Conservation (phyloP, 805 yeast species). For the Yarrowia sp. region DNA sequence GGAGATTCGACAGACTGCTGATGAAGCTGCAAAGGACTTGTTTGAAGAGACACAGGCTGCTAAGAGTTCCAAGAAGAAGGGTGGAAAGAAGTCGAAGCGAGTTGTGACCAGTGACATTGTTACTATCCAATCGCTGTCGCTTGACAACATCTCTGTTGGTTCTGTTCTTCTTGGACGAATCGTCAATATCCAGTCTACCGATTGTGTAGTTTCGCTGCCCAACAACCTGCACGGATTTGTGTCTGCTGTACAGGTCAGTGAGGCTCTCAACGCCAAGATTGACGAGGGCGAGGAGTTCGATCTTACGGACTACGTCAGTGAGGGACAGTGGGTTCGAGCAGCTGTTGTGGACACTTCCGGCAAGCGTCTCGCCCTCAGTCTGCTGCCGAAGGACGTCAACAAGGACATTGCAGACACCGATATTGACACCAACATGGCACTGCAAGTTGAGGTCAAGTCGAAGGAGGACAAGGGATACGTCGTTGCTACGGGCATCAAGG, state of each 20-base stretch:
- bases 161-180: conserved; percentile 76
- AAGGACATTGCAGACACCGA: conserved; percentile 46
- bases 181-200: conserved; percentile 54
- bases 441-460: conserved; percentile 76
- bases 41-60: conserved; percentile 30
- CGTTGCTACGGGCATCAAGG: conserved; percentile 61
- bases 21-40: conserved; percentile 84
- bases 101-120: not conserved
- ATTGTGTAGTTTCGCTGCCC: conserved; percentile 67
- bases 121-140: conserved; percentile 55
- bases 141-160: conserved; percentile 66
- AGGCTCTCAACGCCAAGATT: conserved; percentile 51
- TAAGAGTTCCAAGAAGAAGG: conserved; percentile 33
- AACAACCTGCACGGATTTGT: conserved; percentile 78
- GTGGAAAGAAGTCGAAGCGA: conserved; percentile 36
- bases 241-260: conserved; percentile 60
- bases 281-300: conserved; percentile 44
- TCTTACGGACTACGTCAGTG: conserved; percentile 46
- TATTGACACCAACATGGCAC: conserved; percentile 52
- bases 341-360: conserved; percentile 58
- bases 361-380: conserved; percentile 64
- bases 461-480: conserved; percentile 91
- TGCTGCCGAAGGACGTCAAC: conserved; percentile 75
- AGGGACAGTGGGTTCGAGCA: conserved; percentile 88
- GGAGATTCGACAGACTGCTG: conserved; percentile 88